Evolutionary conservation across 257 asterid species (phyloP), one percentile per base, ranked within the genome.

Genomic region (Handroanthus guayacan): DNA sequence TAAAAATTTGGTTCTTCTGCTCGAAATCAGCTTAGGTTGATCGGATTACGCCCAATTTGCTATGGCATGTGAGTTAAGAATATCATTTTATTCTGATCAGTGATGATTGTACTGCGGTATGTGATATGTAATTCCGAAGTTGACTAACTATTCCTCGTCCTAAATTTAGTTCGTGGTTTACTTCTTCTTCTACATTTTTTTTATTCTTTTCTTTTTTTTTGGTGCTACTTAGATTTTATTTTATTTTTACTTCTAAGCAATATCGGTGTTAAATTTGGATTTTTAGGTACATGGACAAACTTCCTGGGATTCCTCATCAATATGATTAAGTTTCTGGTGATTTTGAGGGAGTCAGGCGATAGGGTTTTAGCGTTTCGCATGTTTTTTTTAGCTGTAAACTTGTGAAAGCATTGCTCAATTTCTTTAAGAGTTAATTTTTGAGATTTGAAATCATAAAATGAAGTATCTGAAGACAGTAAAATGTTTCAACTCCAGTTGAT

Each of bases 81-180:
- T 34, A 43, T 50, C 1, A 12, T 61, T 39, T 36, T 63, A 54
- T 65, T 54, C 48, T 20, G 74, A 34, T 72, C 45, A 11, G 10
- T 67, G 16, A 41, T 62, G 67, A 45, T 25, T 20, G 52, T 34
- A 36, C 11, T 31, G 17, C n/a, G 52, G 10, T 38, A 5, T 6
- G 17, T 17, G 71, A 43, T 48, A 3, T 37, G 63, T 68, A 39
- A 39, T 55, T 61, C 60, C 58, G 69, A 8, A 52, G 70, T 63
- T 54, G 71, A n/a, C 50, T 52, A 41, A 60, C 64, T 31, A 25
- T 34, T n/a, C 61, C 67, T 8, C 11, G 62, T 58, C 14, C 45
- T 41, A 41, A 5, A 41, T 41, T 4, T 8, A 41, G 45, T 5
- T 3, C 4, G 45, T 8, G 6, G 6, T 41, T 41, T 41, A 41